Base-by-base conservation (phyloP, 2,329 filamentous ascomycete species). In the Botrytis medusae region DNA sequence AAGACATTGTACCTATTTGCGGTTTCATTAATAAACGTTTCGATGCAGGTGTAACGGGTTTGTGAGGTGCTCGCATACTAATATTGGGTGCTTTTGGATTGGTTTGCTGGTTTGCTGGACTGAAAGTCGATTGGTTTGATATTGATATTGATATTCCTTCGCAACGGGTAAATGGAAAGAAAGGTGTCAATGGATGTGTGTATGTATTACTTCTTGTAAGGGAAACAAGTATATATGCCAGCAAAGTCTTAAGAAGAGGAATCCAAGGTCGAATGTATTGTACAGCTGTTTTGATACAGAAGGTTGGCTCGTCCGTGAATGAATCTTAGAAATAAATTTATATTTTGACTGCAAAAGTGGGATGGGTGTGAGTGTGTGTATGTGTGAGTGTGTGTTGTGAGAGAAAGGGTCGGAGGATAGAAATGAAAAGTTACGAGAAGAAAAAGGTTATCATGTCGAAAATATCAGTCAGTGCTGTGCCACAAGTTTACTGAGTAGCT, bases 1-100 rank as follows among this genome's bases (percentile, higher is more conserved):
- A 79, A 65, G 78, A 76, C 77, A 72, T 72, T 37, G 46, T 40
- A 44, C 40, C n/a, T 71, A 46, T 61, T 48, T 48, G 29, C 44
- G 25, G 77, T 77, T 61, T 70, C 75, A 60, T 73, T 70, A 48
- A 65, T 48, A 65, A 48, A 48, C 29, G 29, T 48, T 34, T 65
- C 29, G 29, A 65, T 48, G 44, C 44, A 65, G 63, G 42, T 37
- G 22, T 14, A 54, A 67, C 32, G 14, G 64, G 22, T 10, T 40
- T 34, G 6, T 37, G 46, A 67, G 44, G 46, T 69, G 37, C 64
- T 54, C 48, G 64, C 62, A 65, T 65, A 65, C 62, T 48, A 32
- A 34, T 48, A 37, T 48, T 65, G 42, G 42, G 62, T 48, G 42
- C n/a, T 48, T 48, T 46, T 65, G 42, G 20, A 34, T 46, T 64